Evolutionary conservation across 2,329 filamentous ascomycete species (phyloP), one percentile per base, ranked within the genome.

Genomic region (Aspergillus ibericus): DNA sequence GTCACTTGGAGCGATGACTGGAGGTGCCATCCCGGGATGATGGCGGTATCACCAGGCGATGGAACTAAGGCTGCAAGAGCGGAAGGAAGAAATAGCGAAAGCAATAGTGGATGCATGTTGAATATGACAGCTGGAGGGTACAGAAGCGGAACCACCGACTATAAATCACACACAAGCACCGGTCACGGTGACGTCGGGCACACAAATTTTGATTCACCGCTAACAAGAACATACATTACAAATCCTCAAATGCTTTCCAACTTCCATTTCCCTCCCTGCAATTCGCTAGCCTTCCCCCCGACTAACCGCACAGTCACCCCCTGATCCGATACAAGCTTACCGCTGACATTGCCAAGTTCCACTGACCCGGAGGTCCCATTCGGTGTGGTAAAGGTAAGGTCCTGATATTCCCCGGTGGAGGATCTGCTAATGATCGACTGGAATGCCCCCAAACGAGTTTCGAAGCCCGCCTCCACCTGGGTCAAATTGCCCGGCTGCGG

Each of bases 21-120:
- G 16, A 86, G 65, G 58, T 81, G 72, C 83, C 83, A 86, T 59
- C 68, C 70, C n/a, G 72, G 68, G 15, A 76, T 68, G 20, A 63
- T 51, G 1, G 58, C 57, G 4, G 42, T 64, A 15, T 74, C 65
- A 15, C 73, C 72, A 5, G 72, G 55, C 0, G 55, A 53, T 20
- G 40, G 48, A 20, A 25, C 15, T 9, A 46, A 12, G 9, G 48
- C 13, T 20, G 32, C 29, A 15, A 48, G 29, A 10, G 29, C 29
- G 2, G 29, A 32, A n/a, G n/a, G 29, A 10, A 25, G 22, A 32
- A 32, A 32, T 10, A 32, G 8, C 8, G 29, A 10, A 32, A 32
- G 9, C 9, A 9, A 32, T 9, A 32, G 29, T 10, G 9, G 29
- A 32, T 32, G 29, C 29, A 32, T 32, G 6, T 10, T 32, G 29